Evolutionary conservation across 495 filamentous ascomycete species (phyloP).

Genomic region (Aspergillus sclerotiicarbonarius): DNA sequence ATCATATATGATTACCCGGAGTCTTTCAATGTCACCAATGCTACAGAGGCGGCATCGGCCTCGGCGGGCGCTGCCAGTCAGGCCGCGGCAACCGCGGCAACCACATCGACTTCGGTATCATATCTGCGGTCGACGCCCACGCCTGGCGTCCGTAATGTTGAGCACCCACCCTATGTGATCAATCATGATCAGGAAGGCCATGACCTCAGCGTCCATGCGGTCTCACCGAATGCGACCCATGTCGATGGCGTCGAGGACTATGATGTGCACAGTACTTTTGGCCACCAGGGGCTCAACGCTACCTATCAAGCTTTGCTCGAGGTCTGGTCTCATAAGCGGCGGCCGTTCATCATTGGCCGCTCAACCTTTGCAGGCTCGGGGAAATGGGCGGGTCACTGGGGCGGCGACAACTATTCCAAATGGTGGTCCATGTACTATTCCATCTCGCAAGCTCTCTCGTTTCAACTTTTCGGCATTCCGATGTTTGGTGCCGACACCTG

Average conservation of each 20-base stretch:
- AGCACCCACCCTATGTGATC: slow-evolving; percentile 78
- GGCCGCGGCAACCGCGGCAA: slow-evolving; percentile 41
- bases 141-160: slow-evolving; percentile 68
- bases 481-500: slow-evolving; percentile 88
- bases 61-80: slow-evolving; percentile 53
- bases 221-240: slow-evolving; percentile 78
- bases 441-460: slow-evolving; percentile 77
- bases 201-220: slow-evolving; percentile 70
- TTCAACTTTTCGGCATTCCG: slow-evolving; percentile 79
- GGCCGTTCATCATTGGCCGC: slow-evolving; percentile 84
- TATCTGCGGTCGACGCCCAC: slow-evolving; percentile 66
- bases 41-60: slow-evolving; percentile 63
- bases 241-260: slow-evolving; percentile 70
- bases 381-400: slow-evolving; percentile 85
- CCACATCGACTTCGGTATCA: slow-evolving; percentile 37
- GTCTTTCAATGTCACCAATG: slow-evolving; percentile 67
- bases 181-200: slow-evolving; percentile 68
- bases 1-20: slow-evolving; percentile 66
- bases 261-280: slow-evolving; percentile 76
- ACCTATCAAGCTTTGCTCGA: slow-evolving; percentile 71
- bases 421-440: slow-evolving; percentile 73
- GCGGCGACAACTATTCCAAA: slow-evolving; percentile 72
- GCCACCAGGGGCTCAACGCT: slow-evolving; percentile 74
- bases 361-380: slow-evolving; percentile 79
- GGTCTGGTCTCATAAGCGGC: slow-evolving; percentile 64